Conservation (phyloP, 805 yeast genomes). For the Yarrowia sp. region DNA sequence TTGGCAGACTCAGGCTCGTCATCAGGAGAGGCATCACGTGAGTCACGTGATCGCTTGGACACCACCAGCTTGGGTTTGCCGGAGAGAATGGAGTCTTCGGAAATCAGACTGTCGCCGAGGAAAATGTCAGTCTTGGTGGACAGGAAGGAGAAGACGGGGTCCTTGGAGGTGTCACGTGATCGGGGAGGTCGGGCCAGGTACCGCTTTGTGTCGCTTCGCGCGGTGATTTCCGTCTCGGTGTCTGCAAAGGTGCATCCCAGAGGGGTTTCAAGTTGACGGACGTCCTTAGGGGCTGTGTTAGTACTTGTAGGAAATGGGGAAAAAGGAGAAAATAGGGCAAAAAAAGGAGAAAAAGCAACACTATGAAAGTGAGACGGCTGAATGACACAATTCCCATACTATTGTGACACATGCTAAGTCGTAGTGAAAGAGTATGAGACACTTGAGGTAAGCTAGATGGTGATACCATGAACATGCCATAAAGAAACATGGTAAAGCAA, state of each 20-base stretch:
- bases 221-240: constrained; percentile 44
- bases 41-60: constrained; percentile 41
- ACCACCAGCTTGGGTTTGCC: constrained; percentile 31
- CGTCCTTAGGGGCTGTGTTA: constrained; percentile 43
- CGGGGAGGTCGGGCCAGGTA: constrained; percentile 39
- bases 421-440: no score
- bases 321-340: no score
- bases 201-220: constrained; percentile 39
- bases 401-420: no score
- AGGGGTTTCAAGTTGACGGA: constrained; percentile 42
- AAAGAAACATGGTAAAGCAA: no score
- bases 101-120: constrained; percentile 40
- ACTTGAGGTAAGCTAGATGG: no score
- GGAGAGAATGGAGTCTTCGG: constrained; percentile 40
- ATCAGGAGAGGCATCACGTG: constrained; percentile 40
- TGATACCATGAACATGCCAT: no score
- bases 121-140: neutral
- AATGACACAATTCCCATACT: no score
- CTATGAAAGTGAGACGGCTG: no score
- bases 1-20: constrained; percentile 42
- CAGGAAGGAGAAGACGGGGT: constrained; percentile 26
- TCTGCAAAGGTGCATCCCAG: constrained; percentile 48
- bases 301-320: constrained; percentile 19
- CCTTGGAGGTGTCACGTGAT: constrained; percentile 23
- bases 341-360: no score